A percentile compares a stretch with the other conserved stretches of the same genome.
Conservation (phyloP, 805 yeast species). For the Crinitomyces ghanaensis region DNA sequence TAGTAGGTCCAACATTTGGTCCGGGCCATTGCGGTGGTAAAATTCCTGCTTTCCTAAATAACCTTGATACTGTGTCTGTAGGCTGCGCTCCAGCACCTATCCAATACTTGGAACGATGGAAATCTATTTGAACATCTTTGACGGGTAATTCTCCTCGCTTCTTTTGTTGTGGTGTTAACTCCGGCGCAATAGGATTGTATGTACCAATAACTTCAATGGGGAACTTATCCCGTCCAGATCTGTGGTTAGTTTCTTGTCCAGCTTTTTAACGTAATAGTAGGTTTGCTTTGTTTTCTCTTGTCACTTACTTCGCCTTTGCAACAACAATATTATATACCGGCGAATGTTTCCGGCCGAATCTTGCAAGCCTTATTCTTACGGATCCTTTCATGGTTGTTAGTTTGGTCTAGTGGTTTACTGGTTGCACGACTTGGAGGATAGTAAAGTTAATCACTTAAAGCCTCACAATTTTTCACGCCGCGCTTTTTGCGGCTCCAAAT, state of each 20-base stretch:
- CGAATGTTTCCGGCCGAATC: conserved; percentile 80
- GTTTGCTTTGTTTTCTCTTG: not conserved
- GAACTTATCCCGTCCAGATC: conserved; percentile 69
- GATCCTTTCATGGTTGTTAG: conserved; percentile 44
- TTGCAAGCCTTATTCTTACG: conserved; percentile 78
- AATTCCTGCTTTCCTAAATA: conserved; percentile 61
- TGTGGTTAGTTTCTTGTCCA: conserved; percentile 6
- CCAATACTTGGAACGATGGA: conserved; percentile 90
- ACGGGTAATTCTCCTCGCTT: conserved; percentile 46
- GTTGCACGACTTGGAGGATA: no score
- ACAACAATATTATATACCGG: conserved; percentile 93
- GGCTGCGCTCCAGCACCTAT: conserved; percentile 96
- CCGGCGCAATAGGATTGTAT: conserved; percentile 72
- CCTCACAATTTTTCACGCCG: no score
- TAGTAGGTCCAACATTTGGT: conserved; percentile 16
- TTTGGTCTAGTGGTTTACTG: no score
- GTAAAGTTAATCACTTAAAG: no score
- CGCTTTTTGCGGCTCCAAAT: no score
- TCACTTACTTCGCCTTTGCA: conserved; percentile 40
- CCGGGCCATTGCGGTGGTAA: conserved; percentile 35
- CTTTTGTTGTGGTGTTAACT: conserved; percentile 50
- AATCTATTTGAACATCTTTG: conserved; percentile 76
- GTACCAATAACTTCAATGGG: conserved; percentile 96
- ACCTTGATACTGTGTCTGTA: conserved; percentile 62
- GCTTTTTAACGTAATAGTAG: not conserved